Evolutionary conservation across 2,329 filamentous ascomycete genomes (phyloP).

Genomic region (Xylaria sp.): DNA sequence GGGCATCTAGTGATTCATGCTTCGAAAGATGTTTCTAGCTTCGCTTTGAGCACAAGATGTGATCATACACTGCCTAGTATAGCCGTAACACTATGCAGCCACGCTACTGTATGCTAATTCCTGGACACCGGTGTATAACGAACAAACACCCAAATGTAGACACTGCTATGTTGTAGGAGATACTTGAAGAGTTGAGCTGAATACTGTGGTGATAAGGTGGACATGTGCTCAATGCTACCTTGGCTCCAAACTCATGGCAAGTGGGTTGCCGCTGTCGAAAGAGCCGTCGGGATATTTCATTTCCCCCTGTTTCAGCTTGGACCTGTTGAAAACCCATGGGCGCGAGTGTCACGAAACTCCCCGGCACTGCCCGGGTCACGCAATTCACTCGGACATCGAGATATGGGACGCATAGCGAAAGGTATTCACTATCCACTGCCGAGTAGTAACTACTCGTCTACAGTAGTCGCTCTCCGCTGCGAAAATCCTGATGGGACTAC

Average conservation of each 20-base stretch:
- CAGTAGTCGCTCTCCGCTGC: background rate
- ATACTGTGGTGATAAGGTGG: no score
- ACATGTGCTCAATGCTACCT: background rate
- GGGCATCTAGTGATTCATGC: no score
- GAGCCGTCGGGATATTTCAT: background rate
- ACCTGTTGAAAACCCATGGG: background rate
- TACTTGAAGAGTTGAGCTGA: background rate
- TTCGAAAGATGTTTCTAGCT: no score
- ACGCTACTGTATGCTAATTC: no score
- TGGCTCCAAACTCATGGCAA: background rate
- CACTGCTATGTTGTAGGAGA: no score
- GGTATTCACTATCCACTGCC: no score
- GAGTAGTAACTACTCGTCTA: no score
- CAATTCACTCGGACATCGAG: slow-evolving; percentile 13
- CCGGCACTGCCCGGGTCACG: background rate
- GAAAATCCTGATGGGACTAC: background rate
- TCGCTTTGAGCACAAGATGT: background rate
- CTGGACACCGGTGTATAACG: no score
- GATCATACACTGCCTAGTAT: no score
- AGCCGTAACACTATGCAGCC: no score
- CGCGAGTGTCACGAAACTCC: background rate
- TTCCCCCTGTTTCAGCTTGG: slow-evolving; percentile 10
- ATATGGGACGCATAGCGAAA: slow-evolving; percentile 9
- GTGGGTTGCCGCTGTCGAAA: background rate
- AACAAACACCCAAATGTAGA: no score